Conservation (phyloP, 2,329 filamentous ascomycete genomes). For the Botrytis byssoidea region DNA sequence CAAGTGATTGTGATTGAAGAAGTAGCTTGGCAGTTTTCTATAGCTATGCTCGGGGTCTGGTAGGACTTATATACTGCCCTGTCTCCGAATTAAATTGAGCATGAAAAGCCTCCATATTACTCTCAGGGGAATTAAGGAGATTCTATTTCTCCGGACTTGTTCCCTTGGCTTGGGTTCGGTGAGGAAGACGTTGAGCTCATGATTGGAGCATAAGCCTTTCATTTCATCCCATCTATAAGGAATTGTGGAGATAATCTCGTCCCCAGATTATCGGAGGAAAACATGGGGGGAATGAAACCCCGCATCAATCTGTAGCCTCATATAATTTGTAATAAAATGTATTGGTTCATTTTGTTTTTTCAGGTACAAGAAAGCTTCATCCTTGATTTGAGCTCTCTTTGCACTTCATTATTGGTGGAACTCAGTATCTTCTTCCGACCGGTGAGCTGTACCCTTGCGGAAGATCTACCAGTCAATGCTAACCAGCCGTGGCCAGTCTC, state of each 20-base stretch:
- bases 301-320: not conserved
- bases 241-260: not conserved
- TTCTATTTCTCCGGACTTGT: conserved; percentile 13
- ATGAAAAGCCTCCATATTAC: conserved; percentile 1
- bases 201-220: not conserved
- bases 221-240: conserved; percentile 8
- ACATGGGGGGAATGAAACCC: not conserved
- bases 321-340: not conserved
- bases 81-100: not conserved
- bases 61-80: conserved; percentile 16
- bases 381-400: not conserved
- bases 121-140: not conserved
- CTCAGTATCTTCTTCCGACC: not conserved
- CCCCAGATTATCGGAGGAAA: conserved; percentile 9
- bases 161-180: not conserved
- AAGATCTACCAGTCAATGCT: not conserved
- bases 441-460: not conserved
- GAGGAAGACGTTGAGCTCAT: conserved; percentile 5
- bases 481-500: not conserved
- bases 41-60: not conserved
- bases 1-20: not conserved
- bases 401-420: conserved; percentile 12
- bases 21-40: not conserved
- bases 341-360: not conserved
- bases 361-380: not conserved